These are phyloP conservation scores for Triticum dicoccoides DNA, from an alignment of 176 grass and related monocot species.

Conservation along the genomic window DNA sequence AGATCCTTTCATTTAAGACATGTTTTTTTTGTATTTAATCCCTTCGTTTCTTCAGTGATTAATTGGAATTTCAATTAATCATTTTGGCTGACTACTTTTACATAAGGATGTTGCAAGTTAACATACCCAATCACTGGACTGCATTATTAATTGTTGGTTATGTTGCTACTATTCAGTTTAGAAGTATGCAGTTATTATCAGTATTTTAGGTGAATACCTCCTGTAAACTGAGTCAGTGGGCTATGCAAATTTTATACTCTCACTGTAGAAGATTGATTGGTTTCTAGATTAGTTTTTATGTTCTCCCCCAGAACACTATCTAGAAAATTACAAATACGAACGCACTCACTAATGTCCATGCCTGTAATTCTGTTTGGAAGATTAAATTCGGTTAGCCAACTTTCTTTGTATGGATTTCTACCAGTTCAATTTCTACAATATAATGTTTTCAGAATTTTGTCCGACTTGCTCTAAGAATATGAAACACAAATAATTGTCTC, in stretches of 20 bases:
- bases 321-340: not conserved
- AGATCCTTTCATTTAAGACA: too few species aligned
- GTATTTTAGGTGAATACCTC: not conserved
- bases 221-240: not conserved
- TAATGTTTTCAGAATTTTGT: not conserved
- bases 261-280: not conserved
- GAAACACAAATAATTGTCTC: not conserved
- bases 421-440: not conserved
- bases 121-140: too few species aligned
- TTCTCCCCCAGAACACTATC: too few species aligned
- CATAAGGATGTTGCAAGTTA: too few species aligned
- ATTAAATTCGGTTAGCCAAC: too few species aligned
- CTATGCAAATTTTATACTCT: not conserved
- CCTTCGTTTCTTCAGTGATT: too few species aligned
- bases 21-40: too few species aligned
- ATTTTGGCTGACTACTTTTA: too few species aligned
- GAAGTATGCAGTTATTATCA: too few species aligned
- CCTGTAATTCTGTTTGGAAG: not conserved
- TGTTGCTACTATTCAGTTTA: too few species aligned
- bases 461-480: not conserved
- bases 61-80: too few species aligned
- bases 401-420: not conserved
- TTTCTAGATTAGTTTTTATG: not conserved
- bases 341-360: not conserved
- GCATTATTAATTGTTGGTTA: too few species aligned